phyloP scores from a whole-genome alignment of 192 early-diverging fungal species.

The Coemansia sp. region DNA sequence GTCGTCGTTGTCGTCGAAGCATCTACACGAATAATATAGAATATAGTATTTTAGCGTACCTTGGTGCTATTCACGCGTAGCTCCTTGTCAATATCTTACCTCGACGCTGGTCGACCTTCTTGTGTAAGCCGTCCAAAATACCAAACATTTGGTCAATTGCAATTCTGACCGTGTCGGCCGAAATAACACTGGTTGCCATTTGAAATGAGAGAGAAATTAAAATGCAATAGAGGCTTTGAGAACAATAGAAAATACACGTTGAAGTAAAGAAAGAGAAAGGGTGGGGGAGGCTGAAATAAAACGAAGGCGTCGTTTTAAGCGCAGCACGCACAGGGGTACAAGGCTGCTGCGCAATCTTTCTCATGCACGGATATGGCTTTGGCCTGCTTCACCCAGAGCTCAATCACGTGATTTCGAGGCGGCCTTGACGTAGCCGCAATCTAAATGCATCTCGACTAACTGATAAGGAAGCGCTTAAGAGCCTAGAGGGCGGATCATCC shows the following conservation, averaged over 20 bases:
- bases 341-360: background rate
- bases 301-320: background rate
- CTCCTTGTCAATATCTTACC: background rate
- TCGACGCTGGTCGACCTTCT: conserved; percentile 7
- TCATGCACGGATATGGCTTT: background rate
- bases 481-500: background rate
- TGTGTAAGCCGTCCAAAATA: conserved; percentile 27
- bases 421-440: background rate
- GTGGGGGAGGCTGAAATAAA: background rate
- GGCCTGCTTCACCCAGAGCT: background rate
- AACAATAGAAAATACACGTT: background rate
- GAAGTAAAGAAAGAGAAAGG: background rate
- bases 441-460: background rate
- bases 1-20: background rate
- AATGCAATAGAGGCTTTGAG: background rate
- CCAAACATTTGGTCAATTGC: conserved; percentile 33
- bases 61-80: background rate
- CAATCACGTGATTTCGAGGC: background rate
- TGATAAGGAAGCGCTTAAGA: background rate
- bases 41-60: background rate
- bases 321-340: background rate
- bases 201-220: background rate
- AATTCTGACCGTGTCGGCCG: conserved; percentile 15
- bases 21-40: background rate
- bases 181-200: conserved; percentile 16